phyloP scores from a whole-genome alignment of 2,329 filamentous ascomycete genomes.

The Emmonsia crescens region DNA sequence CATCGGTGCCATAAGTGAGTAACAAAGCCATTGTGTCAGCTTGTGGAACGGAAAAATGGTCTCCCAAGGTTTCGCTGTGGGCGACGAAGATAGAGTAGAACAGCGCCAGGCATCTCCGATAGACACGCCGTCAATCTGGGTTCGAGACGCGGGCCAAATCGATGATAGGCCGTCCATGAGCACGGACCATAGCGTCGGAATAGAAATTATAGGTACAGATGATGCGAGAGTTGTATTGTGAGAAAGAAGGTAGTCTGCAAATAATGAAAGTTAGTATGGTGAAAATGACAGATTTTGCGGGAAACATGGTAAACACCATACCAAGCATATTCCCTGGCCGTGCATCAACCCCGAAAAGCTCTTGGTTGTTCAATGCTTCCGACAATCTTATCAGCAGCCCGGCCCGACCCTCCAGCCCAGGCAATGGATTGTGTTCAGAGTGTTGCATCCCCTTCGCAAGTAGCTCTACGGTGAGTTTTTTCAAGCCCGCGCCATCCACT shows the following conservation, averaged over 20 bases:
- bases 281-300: background rate
- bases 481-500: conserved; percentile 75
- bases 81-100: conserved; percentile 59
- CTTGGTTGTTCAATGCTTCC: conserved; percentile 64
- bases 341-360: conserved; percentile 74
- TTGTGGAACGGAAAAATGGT: conserved; percentile 87
- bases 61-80: conserved; percentile 61
- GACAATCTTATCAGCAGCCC: conserved; percentile 66
- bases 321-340: conserved; percentile 91
- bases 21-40: conserved; percentile 87
- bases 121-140: conserved; percentile 72
- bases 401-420: conserved; percentile 74
- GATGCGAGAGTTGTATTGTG: conserved; percentile 84
- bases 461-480: conserved; percentile 59
- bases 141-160: conserved; percentile 83
- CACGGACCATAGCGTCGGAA: conserved; percentile 82
- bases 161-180: conserved; percentile 76
- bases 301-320: conserved; percentile 29
- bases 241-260: conserved; percentile 77
- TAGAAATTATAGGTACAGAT: conserved; percentile 72
- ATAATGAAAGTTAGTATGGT: conserved; percentile 1
- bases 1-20: conserved; percentile 90
- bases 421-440: conserved; percentile 64
- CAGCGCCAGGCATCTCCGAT: conserved; percentile 95
- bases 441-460: conserved; percentile 80